phyloP scores from a whole-genome alignment of 495 filamentous ascomycete genomes.

The Penicillium mononematosum region DNA sequence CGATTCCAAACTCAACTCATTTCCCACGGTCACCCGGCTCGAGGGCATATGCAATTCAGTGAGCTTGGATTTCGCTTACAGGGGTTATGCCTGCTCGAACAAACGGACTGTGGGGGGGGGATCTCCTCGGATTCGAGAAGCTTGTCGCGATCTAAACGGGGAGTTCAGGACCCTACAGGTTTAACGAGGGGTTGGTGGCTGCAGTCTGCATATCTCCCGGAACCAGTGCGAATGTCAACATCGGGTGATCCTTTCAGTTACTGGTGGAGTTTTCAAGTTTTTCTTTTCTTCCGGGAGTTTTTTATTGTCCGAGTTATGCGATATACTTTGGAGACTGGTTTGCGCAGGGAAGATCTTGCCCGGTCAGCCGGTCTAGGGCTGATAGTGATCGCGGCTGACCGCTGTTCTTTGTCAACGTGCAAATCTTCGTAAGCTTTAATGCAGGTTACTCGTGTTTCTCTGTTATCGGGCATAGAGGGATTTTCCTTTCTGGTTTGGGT shows the following conservation, averaged over 20 bases:
- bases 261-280: background rate
- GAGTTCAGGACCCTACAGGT: conserved; percentile 7
- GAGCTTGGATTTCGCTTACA: conserved; percentile 11
- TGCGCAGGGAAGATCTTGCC: background rate
- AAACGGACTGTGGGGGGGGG: conserved; percentile 22
- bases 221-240: background rate
- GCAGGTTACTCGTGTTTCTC: conserved; percentile 11
- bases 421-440: conserved; percentile 15
- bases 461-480: conserved; percentile 11
- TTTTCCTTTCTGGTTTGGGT: background rate
- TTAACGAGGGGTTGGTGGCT: conserved; percentile 1
- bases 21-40: conserved; percentile 18
- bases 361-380: conserved; percentile 8
- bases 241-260: background rate
- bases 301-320: conserved; percentile 4
- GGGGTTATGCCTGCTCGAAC: conserved; percentile 26
- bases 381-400: conserved; percentile 29
- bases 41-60: conserved; percentile 17
- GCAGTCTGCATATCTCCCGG: conserved; percentile 9
- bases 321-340: background rate
- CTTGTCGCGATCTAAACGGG: conserved; percentile 28
- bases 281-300: background rate
- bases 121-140: conserved; percentile 30
- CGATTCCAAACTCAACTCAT: conserved; percentile 13
- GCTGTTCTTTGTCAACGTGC: conserved; percentile 22